These are phyloP conservation scores for Tephrocybe rancida DNA, from an alignment of 768 basidiomycete genomes.

Conservation along the genomic window DNA sequence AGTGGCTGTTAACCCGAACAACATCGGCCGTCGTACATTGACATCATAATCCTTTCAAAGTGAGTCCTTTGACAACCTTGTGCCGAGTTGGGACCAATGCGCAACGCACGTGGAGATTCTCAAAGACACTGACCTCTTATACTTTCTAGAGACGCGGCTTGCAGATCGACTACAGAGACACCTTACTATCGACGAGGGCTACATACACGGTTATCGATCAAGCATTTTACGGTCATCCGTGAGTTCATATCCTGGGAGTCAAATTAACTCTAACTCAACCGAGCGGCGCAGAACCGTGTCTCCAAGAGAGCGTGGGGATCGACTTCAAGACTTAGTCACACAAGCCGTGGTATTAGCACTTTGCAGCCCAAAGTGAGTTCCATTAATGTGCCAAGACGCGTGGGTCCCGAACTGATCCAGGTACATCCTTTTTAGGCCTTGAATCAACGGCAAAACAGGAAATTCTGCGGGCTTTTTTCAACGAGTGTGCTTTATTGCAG, in stretches of 20 bases:
- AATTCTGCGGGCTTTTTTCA: constrained; percentile 9
- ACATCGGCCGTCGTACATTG: background rate
- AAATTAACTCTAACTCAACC: no score
- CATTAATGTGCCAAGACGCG: background rate
- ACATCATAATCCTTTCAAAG: background rate
- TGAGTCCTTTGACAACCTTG: constrained; percentile 1
- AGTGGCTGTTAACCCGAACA: no score
- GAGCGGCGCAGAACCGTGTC: no score
- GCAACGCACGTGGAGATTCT: background rate
- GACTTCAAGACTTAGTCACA: no score
- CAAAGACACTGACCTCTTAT: background rate
- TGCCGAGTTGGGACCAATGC: background rate
- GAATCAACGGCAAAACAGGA: constrained; percentile 10
- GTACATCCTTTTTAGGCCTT: background rate
- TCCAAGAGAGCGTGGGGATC: background rate
- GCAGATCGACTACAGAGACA: background rate
- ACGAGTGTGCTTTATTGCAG: background rate
- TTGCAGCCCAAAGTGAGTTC: constrained; percentile 4
- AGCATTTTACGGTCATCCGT: no score
- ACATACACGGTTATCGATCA: no score
- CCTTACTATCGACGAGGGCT: no score
- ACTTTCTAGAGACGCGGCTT: background rate
- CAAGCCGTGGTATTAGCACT: background rate
- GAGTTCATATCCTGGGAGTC: no score
- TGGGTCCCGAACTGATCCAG: constrained; percentile 9